Conservation (phyloP, 345 rosid species). For the Cardamine chenopodiifolia region DNA sequence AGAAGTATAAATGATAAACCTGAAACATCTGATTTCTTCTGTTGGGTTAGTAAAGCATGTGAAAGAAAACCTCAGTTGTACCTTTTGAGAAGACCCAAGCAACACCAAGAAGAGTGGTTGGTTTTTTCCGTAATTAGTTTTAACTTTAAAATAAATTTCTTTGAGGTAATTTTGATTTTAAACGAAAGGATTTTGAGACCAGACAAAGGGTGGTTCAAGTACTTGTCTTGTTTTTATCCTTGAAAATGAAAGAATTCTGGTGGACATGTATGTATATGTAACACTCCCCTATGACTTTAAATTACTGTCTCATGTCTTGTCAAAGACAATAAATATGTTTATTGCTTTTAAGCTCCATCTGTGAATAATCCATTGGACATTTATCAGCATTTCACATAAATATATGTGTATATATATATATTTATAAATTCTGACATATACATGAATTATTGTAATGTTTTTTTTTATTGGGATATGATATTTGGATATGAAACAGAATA, state of each 20-base stretch:
- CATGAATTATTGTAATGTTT: constrained; percentile 8
- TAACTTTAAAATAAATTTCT: not conserved
- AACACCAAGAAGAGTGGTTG: constrained; percentile 32
- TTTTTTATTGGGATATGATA: constrained; percentile 2
- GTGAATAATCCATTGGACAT: constrained; percentile 25
- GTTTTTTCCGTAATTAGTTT: constrained; percentile 16
- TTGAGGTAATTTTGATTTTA: constrained; percentile 24
- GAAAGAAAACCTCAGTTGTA: constrained; percentile 37
- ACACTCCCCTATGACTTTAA: constrained; percentile 27
- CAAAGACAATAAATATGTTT: constrained; percentile 29
- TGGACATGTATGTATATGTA: constrained; percentile 11
- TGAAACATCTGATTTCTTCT: constrained; percentile 38
- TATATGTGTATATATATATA: too few species aligned
- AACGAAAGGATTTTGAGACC: constrained; percentile 29
- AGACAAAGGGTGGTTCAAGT: constrained; percentile 42
- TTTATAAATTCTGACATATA: not conserved
- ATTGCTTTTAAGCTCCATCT: constrained; percentile 24
- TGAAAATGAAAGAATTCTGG: constrained; percentile 33
- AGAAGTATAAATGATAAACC: constrained; percentile 33
- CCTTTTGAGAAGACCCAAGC: constrained; percentile 33
- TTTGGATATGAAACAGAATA: not conserved
- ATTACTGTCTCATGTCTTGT: constrained; percentile 32
- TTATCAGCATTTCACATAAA: constrained; percentile 5
- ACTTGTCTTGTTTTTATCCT: constrained; percentile 39
- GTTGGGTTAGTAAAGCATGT: constrained; percentile 39